phyloP scores from a whole-genome alignment of 2,329 filamentous ascomycete genomes.

The Bipolaris zeicola region DNA sequence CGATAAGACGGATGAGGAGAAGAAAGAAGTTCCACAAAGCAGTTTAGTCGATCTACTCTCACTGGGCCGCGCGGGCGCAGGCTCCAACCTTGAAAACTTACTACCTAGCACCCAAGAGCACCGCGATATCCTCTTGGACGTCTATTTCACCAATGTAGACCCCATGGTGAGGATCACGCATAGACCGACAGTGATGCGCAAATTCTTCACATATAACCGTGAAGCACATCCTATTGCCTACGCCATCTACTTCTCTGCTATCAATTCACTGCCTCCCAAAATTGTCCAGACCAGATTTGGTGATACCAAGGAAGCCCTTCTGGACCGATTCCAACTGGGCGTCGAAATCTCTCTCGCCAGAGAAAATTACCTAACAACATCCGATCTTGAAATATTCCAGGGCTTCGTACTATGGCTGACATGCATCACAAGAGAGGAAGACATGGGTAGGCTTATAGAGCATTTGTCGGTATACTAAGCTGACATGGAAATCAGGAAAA shows the following conservation, averaged over 20 bases:
- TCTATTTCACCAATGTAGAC: constrained; percentile 47
- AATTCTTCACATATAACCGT: constrained; percentile 33
- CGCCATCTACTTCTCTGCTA: constrained; percentile 45
- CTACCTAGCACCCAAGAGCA: constrained; percentile 40
- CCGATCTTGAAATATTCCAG: constrained; percentile 46
- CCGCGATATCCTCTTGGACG: constrained; percentile 40
- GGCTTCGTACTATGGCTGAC: constrained; percentile 47
- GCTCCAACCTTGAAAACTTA: constrained; percentile 33
- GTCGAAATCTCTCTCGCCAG: constrained; percentile 45
- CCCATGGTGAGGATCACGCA: constrained; percentile 47
- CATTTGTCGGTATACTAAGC: not conserved
- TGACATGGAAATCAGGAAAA: constrained; percentile 33
- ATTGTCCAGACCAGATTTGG: constrained; percentile 39
- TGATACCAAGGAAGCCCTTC: constrained; percentile 40
- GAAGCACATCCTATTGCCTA: constrained; percentile 44
- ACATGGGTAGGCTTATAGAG: constrained; percentile 39
- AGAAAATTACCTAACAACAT: constrained; percentile 47
- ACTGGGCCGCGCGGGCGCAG: constrained; percentile 37
- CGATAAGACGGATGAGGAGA: constrained; percentile 40
- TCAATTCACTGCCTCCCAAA: constrained; percentile 42
- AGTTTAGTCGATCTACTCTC: constrained; percentile 42
- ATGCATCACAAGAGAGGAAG: constrained; percentile 47
- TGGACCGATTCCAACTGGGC: constrained; percentile 43
- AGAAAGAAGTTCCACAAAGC: constrained; percentile 35
- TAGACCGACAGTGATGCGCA: constrained; percentile 39